Evolutionary conservation across 148 eudicot genomes (phyloP).

Genomic region (Rhododendron henanense): DNA sequence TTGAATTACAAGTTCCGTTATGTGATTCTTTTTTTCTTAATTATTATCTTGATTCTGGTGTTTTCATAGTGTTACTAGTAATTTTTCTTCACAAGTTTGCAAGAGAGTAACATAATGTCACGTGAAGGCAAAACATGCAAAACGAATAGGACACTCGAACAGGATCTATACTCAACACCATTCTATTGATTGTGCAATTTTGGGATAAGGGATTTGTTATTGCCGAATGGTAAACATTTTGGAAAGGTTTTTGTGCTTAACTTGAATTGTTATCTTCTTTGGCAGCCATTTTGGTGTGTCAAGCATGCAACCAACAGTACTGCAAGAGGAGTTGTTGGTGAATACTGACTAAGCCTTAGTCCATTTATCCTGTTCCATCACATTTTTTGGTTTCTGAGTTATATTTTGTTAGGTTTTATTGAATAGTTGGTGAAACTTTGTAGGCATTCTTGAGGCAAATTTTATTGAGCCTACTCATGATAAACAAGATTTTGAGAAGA

Average conservation of each 20-base stretch:
- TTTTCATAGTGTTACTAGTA: neutral
- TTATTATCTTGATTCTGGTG: neutral
- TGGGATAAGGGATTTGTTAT: neutral
- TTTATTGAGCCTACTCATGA: conserved; percentile 58
- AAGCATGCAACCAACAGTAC: conserved; percentile 20
- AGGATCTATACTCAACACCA: neutral
- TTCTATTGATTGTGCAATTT: neutral
- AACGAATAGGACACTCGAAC: neutral
- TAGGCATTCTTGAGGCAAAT: conserved; percentile 58
- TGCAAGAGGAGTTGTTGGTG: conserved; percentile 68
- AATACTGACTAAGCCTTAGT: neutral
- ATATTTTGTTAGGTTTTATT: neutral
- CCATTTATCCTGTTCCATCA: neutral
- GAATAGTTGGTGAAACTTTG: conserved; percentile 1
- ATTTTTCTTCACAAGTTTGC: neutral
- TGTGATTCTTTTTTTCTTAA: neutral
- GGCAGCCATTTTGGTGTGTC: conserved; percentile 61
- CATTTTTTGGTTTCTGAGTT: neutral
- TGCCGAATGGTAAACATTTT: neutral
- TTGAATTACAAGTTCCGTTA: no score
- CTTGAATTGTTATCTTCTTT: conserved; percentile 13
- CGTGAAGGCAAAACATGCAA: neutral
- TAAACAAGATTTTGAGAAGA: conserved; percentile 69
- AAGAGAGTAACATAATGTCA: neutral
- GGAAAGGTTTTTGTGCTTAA: neutral